A percentile compares a stretch with the other conserved stretches of the same genome.
Evolutionary conservation across 306 rosid species (phyloP).

Genomic region (Pyrus communis): DNA sequence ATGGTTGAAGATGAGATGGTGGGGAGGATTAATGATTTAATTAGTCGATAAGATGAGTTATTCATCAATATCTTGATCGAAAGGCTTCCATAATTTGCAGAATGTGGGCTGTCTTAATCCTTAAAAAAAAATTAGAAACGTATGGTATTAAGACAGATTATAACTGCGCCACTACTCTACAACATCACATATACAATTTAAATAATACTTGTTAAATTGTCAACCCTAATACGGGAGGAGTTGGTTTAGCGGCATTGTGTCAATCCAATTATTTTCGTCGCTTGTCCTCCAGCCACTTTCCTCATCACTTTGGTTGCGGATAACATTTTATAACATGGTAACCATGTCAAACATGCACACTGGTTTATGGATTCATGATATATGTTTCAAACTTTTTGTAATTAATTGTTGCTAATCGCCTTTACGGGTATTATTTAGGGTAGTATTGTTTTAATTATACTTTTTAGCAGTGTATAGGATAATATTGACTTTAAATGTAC

Average conservation of each 20-base stretch:
- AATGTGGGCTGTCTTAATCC: background rate
- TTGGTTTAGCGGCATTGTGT: constrained; percentile 9
- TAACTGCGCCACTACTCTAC: background rate
- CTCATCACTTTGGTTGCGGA: background rate
- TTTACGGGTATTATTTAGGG: background rate
- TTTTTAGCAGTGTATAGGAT: too few relatives aligned
- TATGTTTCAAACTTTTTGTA: background rate
- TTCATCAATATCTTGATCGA: background rate
- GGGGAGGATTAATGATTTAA: background rate
- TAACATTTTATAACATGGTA: background rate
- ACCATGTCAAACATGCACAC: background rate
- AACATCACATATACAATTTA: background rate
- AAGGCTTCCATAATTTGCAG: background rate
- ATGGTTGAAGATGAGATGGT: constrained; percentile 1
- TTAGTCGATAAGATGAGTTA: background rate
- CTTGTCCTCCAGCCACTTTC: background rate
- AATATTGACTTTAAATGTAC: too few relatives aligned
- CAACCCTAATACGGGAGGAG: background rate
- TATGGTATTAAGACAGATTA: background rate
- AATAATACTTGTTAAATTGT: background rate
- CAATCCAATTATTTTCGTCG: constrained; percentile 1
- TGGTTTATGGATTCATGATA: too few relatives aligned
- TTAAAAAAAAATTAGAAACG: background rate
- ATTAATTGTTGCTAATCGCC: background rate
- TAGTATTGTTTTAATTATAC: too few relatives aligned